Base-by-base conservation (phyloP, 73 alveolate genomes). In the Paraurostyla sp. region DNA sequence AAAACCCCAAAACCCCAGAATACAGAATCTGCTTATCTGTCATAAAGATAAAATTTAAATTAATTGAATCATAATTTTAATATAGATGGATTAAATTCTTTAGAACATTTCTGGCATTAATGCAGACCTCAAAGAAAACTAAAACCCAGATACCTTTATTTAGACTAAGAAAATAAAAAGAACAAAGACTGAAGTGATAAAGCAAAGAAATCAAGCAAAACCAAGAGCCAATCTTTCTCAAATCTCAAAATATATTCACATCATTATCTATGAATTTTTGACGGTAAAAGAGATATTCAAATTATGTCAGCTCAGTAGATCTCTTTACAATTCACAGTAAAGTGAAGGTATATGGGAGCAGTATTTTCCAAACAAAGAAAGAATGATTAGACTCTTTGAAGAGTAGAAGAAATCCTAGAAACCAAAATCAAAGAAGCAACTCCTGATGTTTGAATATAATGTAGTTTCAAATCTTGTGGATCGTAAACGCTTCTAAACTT, bases 311-410 rank as follows among this genome's bases (percentile, higher is more conserved):
- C 23, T 73, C 49, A 43, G 62, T 1, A 48, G 86, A 25, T 48
- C 71, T 29, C 23, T 73, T 73, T 73, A 43, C 32, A 40, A 42
- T 6, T 43, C 86, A 9, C 46, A 68, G 6, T 22, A 48, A 36
- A 11, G n/a, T n/a, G 71, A 43, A 25, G 86, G 86, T 45, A 49
- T 73, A 13, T 73, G 86, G 86, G 86, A 73, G 50, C 13, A 40
- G 6, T 46, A 45, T 45, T 73, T 73, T 18, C 54, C 71, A 25
- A 38, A 48, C 42, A 48, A 50, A 36, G 29, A 25, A 3, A 48
- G 86, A 50, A 73, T 50, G 86, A 1, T 1, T 3, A 45, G 29
- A 25, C 29, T 45, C 18, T 1, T 25, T 25, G 69, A 73, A 50
- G 68, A 73, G 50, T 9, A 42, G 15, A 35, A 73, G 49, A 73